These are phyloP conservation scores for Ascoidea rubescens DNA, from an alignment of 805 yeast genomes.

Conservation along the genomic window DNA sequence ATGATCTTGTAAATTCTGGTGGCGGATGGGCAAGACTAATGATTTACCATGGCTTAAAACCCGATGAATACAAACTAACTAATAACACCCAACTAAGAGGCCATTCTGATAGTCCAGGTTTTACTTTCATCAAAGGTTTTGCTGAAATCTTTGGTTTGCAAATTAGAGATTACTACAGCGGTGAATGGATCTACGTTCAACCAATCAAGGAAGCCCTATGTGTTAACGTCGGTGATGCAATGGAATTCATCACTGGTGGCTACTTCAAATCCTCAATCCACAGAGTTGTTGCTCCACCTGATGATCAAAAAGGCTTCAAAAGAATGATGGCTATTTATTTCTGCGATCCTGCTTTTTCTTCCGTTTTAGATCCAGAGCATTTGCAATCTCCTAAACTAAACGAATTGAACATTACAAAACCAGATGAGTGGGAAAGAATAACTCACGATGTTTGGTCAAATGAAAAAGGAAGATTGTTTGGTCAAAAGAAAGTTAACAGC, in stretches of 20 bases:
- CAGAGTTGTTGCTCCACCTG: slow-evolving; percentile 33
- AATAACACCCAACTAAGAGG: slow-evolving; percentile 31
- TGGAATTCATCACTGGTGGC: slow-evolving; percentile 29
- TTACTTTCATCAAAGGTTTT: slow-evolving; percentile 23
- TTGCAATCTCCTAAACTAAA: slow-evolving; percentile 24
- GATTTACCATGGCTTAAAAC: slow-evolving; percentile 22
- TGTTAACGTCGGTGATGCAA: slow-evolving; percentile 28
- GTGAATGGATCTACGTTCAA: slow-evolving; percentile 23
- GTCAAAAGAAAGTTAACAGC: slow-evolving; percentile 11
- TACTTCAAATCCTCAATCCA: slow-evolving; percentile 33
- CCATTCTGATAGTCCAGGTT: slow-evolving; percentile 30
- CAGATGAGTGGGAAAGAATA: slow-evolving; percentile 21
- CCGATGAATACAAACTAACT: slow-evolving; percentile 19
- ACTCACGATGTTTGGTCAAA: slow-evolving; percentile 30
- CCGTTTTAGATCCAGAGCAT: slow-evolving; percentile 28
- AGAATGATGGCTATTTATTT: slow-evolving; percentile 30
- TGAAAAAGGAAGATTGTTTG: slow-evolving; percentile 32
- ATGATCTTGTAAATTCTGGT: slow-evolving; percentile 22
- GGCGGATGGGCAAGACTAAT: slow-evolving; percentile 26
- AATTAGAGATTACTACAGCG: slow-evolving; percentile 21
- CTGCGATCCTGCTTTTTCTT: slow-evolving; percentile 22
- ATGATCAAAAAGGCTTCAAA: slow-evolving; percentile 22
- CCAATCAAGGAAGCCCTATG: slow-evolving; percentile 23
- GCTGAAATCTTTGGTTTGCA: slow-evolving; percentile 28
- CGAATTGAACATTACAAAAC: slow-evolving; percentile 19